A percentile compares a stretch with the other conserved stretches of the same genome.
Evolutionary conservation across 352 stramenopile genomes (phyloP).

Genomic region (Pythium sukuiense): DNA sequence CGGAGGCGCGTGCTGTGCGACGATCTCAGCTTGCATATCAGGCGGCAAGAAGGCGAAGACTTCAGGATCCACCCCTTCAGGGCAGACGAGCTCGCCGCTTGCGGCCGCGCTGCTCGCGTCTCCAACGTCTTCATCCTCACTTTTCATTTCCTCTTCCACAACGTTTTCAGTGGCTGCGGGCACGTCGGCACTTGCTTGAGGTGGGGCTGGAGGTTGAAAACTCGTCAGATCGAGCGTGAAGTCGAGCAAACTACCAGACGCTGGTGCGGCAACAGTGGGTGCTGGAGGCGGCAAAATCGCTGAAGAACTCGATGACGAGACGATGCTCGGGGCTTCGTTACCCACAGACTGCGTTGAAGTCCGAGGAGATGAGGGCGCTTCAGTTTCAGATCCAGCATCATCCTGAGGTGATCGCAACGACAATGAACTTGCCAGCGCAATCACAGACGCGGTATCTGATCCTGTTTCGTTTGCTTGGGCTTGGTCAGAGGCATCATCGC

Average conservation of each 20-base stretch:
- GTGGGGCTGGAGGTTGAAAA: conserved; percentile 32
- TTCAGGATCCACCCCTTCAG: conserved; percentile 95
- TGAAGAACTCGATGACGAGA: neutral
- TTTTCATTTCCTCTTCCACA: conserved; percentile 27
- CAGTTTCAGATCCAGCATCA: conserved; percentile 43
- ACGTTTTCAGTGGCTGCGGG: conserved; percentile 6
- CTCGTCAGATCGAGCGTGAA: conserved; percentile 82
- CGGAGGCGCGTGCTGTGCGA: conserved; percentile 72
- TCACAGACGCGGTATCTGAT: conserved; percentile 73
- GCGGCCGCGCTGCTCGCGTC: neutral
- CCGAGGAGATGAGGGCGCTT: conserved; percentile 33
- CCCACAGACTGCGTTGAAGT: neutral
- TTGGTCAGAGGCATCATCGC: conserved; percentile 8
- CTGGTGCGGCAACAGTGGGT: conserved; percentile 32
- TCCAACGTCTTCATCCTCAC: conserved; percentile 17
- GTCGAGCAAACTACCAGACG: conserved; percentile 62
- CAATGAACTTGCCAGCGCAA: conserved; percentile 82
- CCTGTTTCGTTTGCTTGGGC: conserved; percentile 30
- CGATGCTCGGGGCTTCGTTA: neutral
- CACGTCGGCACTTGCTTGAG: conserved; percentile 16
- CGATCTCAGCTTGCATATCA: conserved; percentile 97
- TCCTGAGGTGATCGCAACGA: conserved; percentile 76
- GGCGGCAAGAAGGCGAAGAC: conserved; percentile 95
- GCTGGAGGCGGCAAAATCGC: conserved; percentile 23
- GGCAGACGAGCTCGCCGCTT: conserved; percentile 60